Evolutionary conservation across 148 eudicot genomes (phyloP), one percentile per base, ranked within the genome.

Genomic region (Nepenthes mirabilis): DNA sequence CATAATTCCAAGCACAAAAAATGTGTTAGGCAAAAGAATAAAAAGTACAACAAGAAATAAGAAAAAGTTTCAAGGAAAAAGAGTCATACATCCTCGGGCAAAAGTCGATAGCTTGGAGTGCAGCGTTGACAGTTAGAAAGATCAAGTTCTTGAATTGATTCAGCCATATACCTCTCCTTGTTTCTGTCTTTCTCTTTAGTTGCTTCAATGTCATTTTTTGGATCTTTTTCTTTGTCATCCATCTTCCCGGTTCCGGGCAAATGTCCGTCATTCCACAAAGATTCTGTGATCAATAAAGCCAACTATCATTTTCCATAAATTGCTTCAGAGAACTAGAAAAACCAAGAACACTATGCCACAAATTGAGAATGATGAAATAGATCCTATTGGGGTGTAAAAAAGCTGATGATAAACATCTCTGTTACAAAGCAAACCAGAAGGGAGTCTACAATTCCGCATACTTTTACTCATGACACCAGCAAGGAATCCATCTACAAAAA

Each of bases 111-210:
- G 72, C 99, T 93, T 53, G 99, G 96, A 43, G 99, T 75, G 76
- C 99, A 93, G 40, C 86, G 79, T 73, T 86, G 77, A 72, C 96
- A 86, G 65, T 76, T 74, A 55, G 96, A 83, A 69, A 88, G 96
- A 76, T 93, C 99, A 60, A 93, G 95, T 66, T 93, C 99, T 76
- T 93, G 95, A 52, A 93, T 89, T 54, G 99, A 89, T 69, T 94
- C 86, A 33, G 74, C 82, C 82, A 75, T 70, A 56, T 85, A 85
- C 66, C 82, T 85, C 57, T 69, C 81, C 68, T 82, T 84, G 70
- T 68, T 60, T 34, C 79, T 70, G 45, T 83, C 85, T 52, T 84
- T 89, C 60, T 86, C 96, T 79, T 86, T 87, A 54, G 83, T 82
- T 61, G 58, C 76, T 34, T 90, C 97, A 37, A 48, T 47, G 33